These are phyloP conservation scores for Puccinia novopanici DNA, from an alignment of 1,284 basidiomycete species.

Conservation along the genomic window DNA sequence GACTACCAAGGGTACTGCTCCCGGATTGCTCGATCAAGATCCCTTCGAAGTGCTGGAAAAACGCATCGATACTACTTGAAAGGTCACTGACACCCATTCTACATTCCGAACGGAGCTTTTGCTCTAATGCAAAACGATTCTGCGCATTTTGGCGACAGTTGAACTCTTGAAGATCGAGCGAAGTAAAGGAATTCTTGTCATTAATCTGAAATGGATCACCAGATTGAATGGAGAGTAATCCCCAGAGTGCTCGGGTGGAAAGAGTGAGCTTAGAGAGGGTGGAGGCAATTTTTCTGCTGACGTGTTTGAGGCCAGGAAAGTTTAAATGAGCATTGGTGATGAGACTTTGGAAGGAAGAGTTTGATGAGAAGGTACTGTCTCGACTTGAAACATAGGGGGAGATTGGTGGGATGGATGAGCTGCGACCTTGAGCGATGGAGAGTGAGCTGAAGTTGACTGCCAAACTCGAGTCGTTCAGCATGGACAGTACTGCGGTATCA, in stretches of 20 bases:
- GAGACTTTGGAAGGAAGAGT: slow-evolving; percentile 36
- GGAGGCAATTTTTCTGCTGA: slow-evolving; percentile 61
- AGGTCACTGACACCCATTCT: slow-evolving; percentile 46
- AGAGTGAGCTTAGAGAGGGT: slow-evolving; percentile 62
- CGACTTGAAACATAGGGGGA: slow-evolving; percentile 42
- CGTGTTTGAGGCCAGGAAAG: slow-evolving; percentile 58
- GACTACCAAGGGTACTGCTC: not conserved
- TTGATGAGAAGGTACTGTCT: slow-evolving; percentile 45
- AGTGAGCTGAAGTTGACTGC: slow-evolving; percentile 64
- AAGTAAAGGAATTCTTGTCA: slow-evolving; percentile 60
- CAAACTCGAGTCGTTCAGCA: slow-evolving; percentile 43
- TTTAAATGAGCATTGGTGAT: slow-evolving; percentile 11
- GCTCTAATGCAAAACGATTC: slow-evolving; percentile 35
- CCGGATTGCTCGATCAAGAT: slow-evolving; percentile 13
- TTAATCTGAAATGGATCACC: slow-evolving; percentile 59
- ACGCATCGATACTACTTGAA: slow-evolving; percentile 36
- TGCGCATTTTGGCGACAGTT: slow-evolving; percentile 52
- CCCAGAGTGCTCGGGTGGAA: slow-evolving; percentile 59
- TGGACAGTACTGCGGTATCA: slow-evolving; percentile 37
- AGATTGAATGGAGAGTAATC: slow-evolving; percentile 54
- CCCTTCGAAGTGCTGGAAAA: slow-evolving; percentile 43
- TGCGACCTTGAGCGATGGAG: slow-evolving; percentile 54
- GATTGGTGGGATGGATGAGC: slow-evolving; percentile 40
- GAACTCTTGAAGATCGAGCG: slow-evolving; percentile 55
- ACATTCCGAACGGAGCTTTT: slow-evolving; percentile 46